Evolutionary conservation across 1,284 basidiomycete species (phyloP).

Genomic region (Puccinia triticina): DNA sequence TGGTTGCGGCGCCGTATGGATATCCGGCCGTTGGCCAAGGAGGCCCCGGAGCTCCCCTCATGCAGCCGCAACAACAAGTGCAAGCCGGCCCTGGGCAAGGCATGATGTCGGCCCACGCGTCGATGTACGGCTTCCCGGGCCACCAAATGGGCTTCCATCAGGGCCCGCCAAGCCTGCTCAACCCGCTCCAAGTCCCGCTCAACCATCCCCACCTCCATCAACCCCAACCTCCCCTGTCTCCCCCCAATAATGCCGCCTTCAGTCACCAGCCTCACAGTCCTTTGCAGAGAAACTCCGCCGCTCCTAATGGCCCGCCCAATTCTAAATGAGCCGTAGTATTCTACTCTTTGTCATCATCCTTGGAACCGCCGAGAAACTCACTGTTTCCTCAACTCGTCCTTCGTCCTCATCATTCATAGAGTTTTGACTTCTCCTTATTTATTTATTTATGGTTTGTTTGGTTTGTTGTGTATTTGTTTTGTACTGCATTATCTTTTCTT

Average conservation of each 20-base stretch:
- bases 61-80: neutral
- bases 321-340: too few relatives aligned
- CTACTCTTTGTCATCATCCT: too few relatives aligned
- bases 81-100: neutral
- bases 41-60: neutral
- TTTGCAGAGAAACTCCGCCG: too few relatives aligned
- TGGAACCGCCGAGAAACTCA: too few relatives aligned
- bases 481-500: too few relatives aligned
- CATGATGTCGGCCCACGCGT: neutral
- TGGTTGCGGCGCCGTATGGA: slow-evolving; percentile 12
- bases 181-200: neutral
- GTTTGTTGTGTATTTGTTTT: too few relatives aligned
- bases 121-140: slow-evolving; percentile 11
- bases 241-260: neutral
- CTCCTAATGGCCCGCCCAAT: too few relatives aligned
- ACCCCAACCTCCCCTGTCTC: neutral
- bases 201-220: neutral
- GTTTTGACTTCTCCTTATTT: too few relatives aligned
- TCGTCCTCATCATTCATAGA: too few relatives aligned
- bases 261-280: neutral
- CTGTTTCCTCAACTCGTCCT: too few relatives aligned
- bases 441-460: too few relatives aligned
- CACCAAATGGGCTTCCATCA: neutral
- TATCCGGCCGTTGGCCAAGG: neutral
- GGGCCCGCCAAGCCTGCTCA: neutral